A percentile compares a stretch with the other conserved stretches of the same genome.
Evolutionary conservation across 306 rosid genomes (phyloP).

Genomic region (apple (Malus domestica)): DNA sequence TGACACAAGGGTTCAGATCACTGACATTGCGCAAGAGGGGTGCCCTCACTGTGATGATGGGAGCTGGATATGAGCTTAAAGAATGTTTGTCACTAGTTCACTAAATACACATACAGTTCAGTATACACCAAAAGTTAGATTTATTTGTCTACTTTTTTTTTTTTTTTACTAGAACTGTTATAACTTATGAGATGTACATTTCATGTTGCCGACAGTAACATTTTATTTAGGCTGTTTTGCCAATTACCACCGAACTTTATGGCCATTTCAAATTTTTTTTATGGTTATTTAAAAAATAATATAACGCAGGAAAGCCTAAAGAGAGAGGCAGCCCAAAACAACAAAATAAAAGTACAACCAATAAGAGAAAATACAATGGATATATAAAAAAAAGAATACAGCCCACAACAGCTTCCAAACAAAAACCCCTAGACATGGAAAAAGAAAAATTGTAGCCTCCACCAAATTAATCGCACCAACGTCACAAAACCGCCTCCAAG

Average conservation of each 20-base stretch:
- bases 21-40: slow-evolving; percentile 65
- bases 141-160: background rate
- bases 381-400: too few species aligned
- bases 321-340: background rate
- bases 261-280: too few species aligned
- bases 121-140: background rate
- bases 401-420: too few species aligned
- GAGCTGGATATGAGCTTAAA: slow-evolving; percentile 21
- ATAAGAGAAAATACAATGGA: background rate
- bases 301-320: background rate
- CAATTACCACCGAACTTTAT: too few species aligned
- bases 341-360: background rate
- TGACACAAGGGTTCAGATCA: slow-evolving; percentile 60
- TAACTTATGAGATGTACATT: background rate
- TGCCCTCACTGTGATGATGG: slow-evolving; percentile 52
- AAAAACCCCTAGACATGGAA: too few species aligned
- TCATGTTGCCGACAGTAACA: background rate
- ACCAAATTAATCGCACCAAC: too few species aligned
- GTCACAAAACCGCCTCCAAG: too few species aligned
- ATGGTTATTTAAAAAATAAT: too few species aligned
- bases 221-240: too few species aligned
- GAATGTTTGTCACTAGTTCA: background rate
- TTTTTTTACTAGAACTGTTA: background rate
- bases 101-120: background rate
- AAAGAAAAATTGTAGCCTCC: too few species aligned